phyloP scores from a whole-genome alignment of 202 grass and related monocot species.

The Saccharum hybrid region DNA sequence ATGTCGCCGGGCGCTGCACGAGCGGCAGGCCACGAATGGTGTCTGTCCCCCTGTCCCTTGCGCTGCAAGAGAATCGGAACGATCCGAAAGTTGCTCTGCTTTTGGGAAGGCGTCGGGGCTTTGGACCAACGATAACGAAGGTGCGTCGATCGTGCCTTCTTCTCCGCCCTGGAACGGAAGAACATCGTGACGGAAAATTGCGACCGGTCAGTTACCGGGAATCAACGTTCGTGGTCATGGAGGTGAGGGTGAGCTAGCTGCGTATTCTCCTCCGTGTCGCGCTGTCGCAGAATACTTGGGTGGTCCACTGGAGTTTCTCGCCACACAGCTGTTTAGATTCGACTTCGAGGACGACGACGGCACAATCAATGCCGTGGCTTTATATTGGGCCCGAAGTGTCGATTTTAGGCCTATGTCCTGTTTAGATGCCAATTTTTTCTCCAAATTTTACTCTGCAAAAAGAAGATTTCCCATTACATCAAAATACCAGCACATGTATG shows the following conservation, averaged over 20 bases:
- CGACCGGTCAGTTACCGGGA: neutral
- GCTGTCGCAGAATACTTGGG: neutral
- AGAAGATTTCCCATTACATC: no score
- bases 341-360: neutral
- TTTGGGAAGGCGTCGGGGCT: neutral
- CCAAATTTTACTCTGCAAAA: no score
- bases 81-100: neutral
- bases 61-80: conserved; percentile 7
- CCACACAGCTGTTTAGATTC: no score
- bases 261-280: conserved; percentile 3
- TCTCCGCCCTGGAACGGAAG: neutral
- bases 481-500: no score
- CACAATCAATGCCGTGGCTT: neutral
- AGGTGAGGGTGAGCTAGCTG: neutral
- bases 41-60: neutral
- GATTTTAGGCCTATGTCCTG: neutral
- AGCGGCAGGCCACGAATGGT: neutral
- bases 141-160: neutral
- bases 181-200: neutral
- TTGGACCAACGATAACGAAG: neutral
- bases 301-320: neutral
- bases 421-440: no score
- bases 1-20: neutral
- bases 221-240: neutral
- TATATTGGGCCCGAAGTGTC: neutral